Percentiles rank a stretch among this genome's conserved stretches.
Evolutionary conservation across 2,329 filamentous ascomycete genomes (phyloP).

Genomic region (Arthrinium phaeospermum): DNA sequence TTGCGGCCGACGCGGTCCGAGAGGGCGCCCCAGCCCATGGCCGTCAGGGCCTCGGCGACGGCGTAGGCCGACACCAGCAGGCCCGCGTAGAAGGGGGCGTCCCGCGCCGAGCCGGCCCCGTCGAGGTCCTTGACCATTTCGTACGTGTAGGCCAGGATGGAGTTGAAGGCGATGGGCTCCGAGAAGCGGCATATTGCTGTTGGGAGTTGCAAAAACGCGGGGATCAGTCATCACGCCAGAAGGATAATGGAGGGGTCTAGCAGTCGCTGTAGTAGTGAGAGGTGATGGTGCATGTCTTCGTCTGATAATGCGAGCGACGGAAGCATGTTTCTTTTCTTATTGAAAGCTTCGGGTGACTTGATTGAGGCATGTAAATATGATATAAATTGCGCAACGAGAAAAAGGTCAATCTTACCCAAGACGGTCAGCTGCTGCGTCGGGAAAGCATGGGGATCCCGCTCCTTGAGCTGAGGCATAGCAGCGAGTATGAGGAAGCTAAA

Average conservation of each 20-base stretch:
- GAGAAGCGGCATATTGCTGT: conserved; percentile 52
- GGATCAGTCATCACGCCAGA: neutral
- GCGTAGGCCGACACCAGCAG: conserved; percentile 53
- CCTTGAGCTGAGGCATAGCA: conserved; percentile 5
- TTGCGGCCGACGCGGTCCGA: conserved; percentile 48
- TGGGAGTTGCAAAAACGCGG: neutral
- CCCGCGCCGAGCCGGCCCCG: conserved; percentile 42
- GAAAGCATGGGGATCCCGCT: conserved; percentile 11
- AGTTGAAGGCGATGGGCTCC: conserved; percentile 52
- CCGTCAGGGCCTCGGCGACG: conserved; percentile 48
- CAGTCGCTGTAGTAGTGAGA: neutral
- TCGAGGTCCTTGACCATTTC: conserved; percentile 48
- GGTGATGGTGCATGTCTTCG: neutral
- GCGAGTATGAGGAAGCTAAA: neutral
- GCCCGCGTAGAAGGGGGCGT: conserved; percentile 55
- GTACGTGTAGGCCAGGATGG: conserved; percentile 50
- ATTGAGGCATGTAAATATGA: neutral
- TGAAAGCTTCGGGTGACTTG: neutral
- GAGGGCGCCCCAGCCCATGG: conserved; percentile 48
- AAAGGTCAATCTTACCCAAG: conserved; percentile 12
- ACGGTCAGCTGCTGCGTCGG: conserved; percentile 17
- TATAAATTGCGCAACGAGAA: neutral
- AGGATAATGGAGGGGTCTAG: neutral
- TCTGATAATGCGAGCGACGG: neutral
- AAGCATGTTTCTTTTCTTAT: neutral